Evolutionary conservation across 352 stramenopile species (phyloP), one percentile per base, ranked within the genome.

Genomic region (Stephanocyclus meneghinianus): DNA sequence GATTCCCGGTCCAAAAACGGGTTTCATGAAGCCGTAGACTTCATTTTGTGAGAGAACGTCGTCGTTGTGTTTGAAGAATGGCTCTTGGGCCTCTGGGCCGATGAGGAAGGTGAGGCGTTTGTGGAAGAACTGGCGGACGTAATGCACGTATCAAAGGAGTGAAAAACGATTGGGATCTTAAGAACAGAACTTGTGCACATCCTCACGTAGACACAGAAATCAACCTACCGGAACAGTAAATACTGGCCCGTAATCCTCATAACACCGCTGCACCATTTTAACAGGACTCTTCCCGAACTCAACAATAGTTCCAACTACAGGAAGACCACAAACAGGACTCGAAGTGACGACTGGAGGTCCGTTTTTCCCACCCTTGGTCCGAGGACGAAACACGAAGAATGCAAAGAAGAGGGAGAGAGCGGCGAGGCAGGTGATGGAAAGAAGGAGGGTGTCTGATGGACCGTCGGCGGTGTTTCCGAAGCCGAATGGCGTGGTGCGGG

Each of bases 1-100:
- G 61, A 98, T 89, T 45, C 87, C 91, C 6, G 87, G 83, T 45
- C 95, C 95, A 84, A 98, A 98, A 37, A 98, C 94, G 2, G 95
- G 92, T 72, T 91, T 95, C 92, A 97, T 98, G 83, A 98, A 97
- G 30, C 91, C 84, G 79, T 98, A 98, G 6, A 96, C 93, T 80
- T 95, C 93, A 61, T 94, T 86, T 82, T 98, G 95, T 64, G 87
- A 93, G 68, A 98, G 85, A 15, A 94, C 87, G 65, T 97, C 94
- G 78, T 98, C 94, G 37, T 76, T 87, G 37, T 92, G 88, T 74
- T 96, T 95, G 86, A 96, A 98, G 87, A 98, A 98, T 35, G 95
- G 81, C 40, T 90, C 88, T 76, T 96, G 94, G 0, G 91, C 91
- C 66, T 96, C 90, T 1, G 95, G 94, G 0, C 95, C 95, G 47